Evolutionary conservation across 2,329 filamentous ascomycete species (phyloP).

Genomic region (Trichothecium roseum): DNA sequence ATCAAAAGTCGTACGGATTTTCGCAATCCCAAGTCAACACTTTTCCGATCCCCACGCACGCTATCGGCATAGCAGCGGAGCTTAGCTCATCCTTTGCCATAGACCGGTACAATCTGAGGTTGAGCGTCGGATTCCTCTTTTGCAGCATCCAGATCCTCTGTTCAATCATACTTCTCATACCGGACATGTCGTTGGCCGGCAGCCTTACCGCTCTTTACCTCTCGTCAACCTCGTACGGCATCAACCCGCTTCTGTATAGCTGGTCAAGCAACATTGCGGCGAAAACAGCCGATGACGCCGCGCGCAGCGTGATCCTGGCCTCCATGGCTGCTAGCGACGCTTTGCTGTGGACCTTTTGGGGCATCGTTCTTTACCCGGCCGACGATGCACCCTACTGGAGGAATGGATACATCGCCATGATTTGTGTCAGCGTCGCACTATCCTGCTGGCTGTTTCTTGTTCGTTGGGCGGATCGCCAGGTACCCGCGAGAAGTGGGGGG

Average conservation of each 20-base stretch:
- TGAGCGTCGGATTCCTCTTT: constrained; percentile 8
- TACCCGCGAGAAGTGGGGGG: too few species aligned
- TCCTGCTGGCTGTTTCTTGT: too few species aligned
- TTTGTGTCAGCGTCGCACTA: constrained; percentile 2
- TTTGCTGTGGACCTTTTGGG: constrained; percentile 33
- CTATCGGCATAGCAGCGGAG: constrained; percentile 14
- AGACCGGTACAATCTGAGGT: constrained; percentile 8
- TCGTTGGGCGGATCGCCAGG: too few species aligned
- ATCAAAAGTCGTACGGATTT: constrained; percentile 7
- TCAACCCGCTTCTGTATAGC: constrained; percentile 15
- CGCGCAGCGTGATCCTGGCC: constrained; percentile 25
- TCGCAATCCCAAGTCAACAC: constrained; percentile 14
- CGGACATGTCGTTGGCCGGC: constrained; percentile 8
- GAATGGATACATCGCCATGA: constrained; percentile 15
- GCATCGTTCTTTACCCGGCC: constrained; percentile 29
- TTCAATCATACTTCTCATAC: constrained; percentile 11
- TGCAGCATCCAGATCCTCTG: constrained; percentile 10
- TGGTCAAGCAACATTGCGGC: constrained; percentile 15
- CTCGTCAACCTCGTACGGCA: constrained; percentile 12
- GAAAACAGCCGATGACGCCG: constrained; percentile 24
- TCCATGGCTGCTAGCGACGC: constrained; percentile 28
- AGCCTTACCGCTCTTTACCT: constrained; percentile 14
- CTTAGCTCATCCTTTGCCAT: constrained; percentile 12
- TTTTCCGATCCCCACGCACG: constrained; percentile 13
- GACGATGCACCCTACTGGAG: constrained; percentile 30